Evolutionary conservation across 352 stramenopile species (phyloP), one percentile per base, ranked within the genome.

Genomic region (Globisporangium canariense): DNA sequence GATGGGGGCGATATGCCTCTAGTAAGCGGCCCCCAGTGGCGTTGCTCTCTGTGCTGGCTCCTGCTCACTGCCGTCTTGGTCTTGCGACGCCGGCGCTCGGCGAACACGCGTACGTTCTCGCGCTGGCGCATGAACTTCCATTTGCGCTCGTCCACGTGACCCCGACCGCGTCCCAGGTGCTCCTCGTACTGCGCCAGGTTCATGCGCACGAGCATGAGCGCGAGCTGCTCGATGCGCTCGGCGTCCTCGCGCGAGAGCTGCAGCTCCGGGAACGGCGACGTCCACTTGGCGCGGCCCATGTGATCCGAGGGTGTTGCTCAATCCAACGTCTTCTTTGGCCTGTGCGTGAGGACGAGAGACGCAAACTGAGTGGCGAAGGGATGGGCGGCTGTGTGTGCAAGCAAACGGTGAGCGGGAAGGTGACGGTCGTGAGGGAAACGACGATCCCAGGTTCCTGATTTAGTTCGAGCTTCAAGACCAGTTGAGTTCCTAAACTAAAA

Each of bases 61-160:
- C 36, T 41, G 28, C 34, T 55, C 36, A 40, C n/a, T 38, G 13
- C 16, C 6, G 16, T 43, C 51, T 58, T 30, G 2, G 16, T 9
- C 51, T 58, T 58, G 32, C 32, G 55, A 0, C 65, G 68, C 0
- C 66, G 60, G 13, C 50, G 62, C 9, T 79, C 69, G 22, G 62
- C 61, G 53, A 70, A 81, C 16, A 64, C 70, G 46, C 63, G 64
- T 22, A 81, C 69, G 36, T 75, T 62, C 52, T 77, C 71, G 34
- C 74, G 75, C 47, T 77, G 43, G 43, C 66, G 67, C 60, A 77
- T 69, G 69, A 75, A 75, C 62, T 79, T 78, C 74, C 74, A 81
- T n/a, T 52, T 62, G 28, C 52, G 65, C 25, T 66, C 57, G 38
- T 75, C 71, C 14, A 81, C 55, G 25, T 57, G 40, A 2, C 58